A percentile compares a stretch with the other conserved stretches of the same genome.
Conservation (phyloP, 2,329 filamentous ascomycete species). For the Hypoxylon sp. region DNA sequence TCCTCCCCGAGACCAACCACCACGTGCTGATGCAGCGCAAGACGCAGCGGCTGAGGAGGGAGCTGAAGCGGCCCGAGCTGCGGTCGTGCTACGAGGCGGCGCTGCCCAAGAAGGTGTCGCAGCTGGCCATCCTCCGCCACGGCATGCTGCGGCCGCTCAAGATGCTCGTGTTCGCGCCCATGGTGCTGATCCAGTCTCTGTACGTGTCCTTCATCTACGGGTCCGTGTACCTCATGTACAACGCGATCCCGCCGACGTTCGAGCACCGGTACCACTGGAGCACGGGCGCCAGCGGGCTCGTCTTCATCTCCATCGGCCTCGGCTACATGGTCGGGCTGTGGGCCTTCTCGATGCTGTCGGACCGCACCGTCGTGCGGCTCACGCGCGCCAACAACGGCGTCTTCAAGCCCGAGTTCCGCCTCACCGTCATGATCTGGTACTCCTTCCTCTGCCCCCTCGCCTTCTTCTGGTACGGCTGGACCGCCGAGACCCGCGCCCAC, state of each 20-base stretch:
- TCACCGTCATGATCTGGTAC: slow-evolving; percentile 42
- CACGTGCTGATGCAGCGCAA: slow-evolving; percentile 61
- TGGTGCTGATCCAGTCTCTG: slow-evolving; percentile 56
- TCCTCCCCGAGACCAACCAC: slow-evolving; percentile 58
- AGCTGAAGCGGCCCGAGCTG: slow-evolving; percentile 55
- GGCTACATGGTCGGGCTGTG: slow-evolving; percentile 52
- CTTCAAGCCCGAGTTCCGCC: slow-evolving; percentile 44
- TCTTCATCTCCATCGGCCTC: slow-evolving; percentile 57
- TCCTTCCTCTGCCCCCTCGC: slow-evolving; percentile 39
- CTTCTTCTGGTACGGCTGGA: slow-evolving; percentile 48
- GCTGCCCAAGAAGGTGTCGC: slow-evolving; percentile 35
- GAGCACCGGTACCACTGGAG: slow-evolving; percentile 56
- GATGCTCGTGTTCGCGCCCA: slow-evolving; percentile 58
- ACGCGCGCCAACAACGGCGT: slow-evolving; percentile 51
- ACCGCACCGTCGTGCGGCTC: slow-evolving; percentile 55
- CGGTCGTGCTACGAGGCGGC: slow-evolving; percentile 55
- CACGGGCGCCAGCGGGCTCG: slow-evolving; percentile 55
- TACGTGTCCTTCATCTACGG: slow-evolving; percentile 62
- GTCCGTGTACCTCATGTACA: slow-evolving; percentile 62
- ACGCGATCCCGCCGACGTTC: slow-evolving; percentile 61
- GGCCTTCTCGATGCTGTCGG: slow-evolving; percentile 54
- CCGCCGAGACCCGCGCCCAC: slow-evolving; percentile 38
- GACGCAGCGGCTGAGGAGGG: slow-evolving; percentile 52
- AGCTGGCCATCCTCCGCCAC: slow-evolving; percentile 45
- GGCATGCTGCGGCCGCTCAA: slow-evolving; percentile 61